These are phyloP conservation scores for Cichorium intybus DNA, from an alignment of 140 eudicot species.

Conservation along the genomic window DNA sequence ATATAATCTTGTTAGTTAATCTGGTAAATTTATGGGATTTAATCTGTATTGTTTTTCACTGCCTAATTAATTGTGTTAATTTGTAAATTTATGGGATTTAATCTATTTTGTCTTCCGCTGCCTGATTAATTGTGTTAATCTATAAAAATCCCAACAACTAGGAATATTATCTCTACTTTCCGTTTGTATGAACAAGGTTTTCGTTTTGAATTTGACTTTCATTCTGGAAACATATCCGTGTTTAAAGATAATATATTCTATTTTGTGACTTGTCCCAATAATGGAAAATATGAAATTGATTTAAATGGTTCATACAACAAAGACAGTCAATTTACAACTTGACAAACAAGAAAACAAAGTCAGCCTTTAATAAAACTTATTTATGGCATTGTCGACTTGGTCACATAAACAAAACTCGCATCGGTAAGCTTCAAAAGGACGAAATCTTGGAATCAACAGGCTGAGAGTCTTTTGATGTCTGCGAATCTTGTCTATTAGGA, in stretches of 20 bases:
- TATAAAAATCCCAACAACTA: too few relatives aligned
- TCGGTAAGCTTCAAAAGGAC: background rate
- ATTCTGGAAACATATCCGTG: background rate
- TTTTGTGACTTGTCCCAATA: background rate
- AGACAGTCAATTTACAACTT: background rate
- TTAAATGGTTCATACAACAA: too few relatives aligned
- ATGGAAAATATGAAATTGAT: too few relatives aligned
- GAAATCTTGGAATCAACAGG: background rate
- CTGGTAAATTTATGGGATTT: too few relatives aligned
- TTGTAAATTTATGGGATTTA: too few relatives aligned
- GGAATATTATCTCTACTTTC: background rate
- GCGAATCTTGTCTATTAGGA: too few relatives aligned
- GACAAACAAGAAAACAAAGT: background rate
- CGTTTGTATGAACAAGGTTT: background rate
- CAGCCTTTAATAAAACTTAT: background rate
- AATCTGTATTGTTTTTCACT: too few relatives aligned
- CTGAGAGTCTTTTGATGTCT: background rate
- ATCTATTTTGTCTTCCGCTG: too few relatives aligned
- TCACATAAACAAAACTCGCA: background rate
- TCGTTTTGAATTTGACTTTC: too few relatives aligned
- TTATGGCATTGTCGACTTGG: background rate
- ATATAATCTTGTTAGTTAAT: too few relatives aligned
- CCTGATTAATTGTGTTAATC: too few relatives aligned
- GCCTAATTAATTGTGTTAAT: too few relatives aligned
- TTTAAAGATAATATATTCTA: background rate